Conservation (phyloP, 108 stramenopile genomes). For the Parietichytrium sp. region DNA sequence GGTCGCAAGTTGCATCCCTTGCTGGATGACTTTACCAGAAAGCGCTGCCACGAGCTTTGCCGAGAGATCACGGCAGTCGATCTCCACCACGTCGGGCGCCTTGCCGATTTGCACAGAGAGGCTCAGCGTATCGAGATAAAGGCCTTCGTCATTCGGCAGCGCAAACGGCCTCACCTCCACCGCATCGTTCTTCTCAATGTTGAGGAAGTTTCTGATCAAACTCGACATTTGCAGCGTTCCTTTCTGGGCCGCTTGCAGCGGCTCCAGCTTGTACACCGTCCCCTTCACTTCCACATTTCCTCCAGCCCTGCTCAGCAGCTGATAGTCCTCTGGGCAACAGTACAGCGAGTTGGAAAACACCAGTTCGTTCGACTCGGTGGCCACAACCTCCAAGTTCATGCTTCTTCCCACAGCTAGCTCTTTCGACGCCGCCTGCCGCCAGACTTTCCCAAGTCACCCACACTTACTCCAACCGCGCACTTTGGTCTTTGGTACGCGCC, state of each 20-base stretch:
- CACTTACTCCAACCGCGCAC: too few species aligned
- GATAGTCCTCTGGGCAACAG: not conserved
- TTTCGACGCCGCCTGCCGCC: too few species aligned
- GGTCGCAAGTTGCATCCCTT: slow-evolving; percentile 11
- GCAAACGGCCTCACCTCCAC: not conserved
- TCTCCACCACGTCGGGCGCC: not conserved
- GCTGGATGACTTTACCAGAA: not conserved
- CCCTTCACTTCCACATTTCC: not conserved
- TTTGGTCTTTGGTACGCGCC: too few species aligned
- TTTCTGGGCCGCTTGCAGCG: not conserved
- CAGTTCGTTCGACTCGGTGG: too few species aligned
- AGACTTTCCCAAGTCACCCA: too few species aligned
- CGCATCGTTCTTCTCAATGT: not conserved
- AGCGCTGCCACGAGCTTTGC: not conserved
- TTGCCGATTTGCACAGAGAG: not conserved
- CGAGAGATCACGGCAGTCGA: slow-evolving; percentile 32
- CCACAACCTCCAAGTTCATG: too few species aligned
- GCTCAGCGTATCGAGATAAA: not conserved
- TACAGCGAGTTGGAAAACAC: slow-evolving; percentile 2
- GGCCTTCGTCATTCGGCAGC: not conserved
- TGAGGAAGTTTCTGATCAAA: slow-evolving; percentile 10
- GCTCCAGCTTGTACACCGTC: not conserved
- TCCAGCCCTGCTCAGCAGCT: not conserved
- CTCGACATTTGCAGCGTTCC: not conserved
- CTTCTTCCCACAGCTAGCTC: too few species aligned